Evolutionary conservation across 768 basidiomycete species (phyloP).

Genomic region (Boletus rubropictus): DNA sequence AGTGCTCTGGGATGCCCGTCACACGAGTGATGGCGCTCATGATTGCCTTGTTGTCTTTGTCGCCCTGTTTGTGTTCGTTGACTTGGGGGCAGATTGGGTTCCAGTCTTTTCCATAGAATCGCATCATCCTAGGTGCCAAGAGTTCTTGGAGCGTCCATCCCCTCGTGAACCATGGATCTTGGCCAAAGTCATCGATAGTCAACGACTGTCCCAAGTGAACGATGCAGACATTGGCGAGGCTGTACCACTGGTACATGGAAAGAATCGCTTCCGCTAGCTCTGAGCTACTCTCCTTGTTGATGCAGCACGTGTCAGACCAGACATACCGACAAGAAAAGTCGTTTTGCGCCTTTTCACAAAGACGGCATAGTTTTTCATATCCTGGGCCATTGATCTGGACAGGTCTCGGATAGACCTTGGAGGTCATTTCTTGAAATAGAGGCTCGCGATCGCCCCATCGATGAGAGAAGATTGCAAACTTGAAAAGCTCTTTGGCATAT

Average conservation of each 20-base stretch:
- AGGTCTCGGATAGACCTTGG: neutral
- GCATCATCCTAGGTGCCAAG: constrained; percentile 3
- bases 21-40: constrained; percentile 2
- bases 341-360: constrained; percentile 4
- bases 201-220: constrained; percentile 10
- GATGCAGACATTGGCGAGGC: too few relatives aligned
- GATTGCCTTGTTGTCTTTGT: constrained; percentile 6
- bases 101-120: constrained; percentile 15
- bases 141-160: constrained; percentile 16
- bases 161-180: constrained; percentile 12
- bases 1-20: neutral
- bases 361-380: constrained; percentile 8
- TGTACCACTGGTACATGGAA: constrained; percentile 16
- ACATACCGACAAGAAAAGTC: constrained; percentile 8
- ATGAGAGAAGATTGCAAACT: constrained; percentile 10
- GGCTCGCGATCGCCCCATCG: too few relatives aligned
- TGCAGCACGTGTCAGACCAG: constrained; percentile 13
- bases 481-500: constrained; percentile 6
- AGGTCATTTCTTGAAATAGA: constrained; percentile 1
- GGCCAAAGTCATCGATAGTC: constrained; percentile 13
- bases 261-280: constrained; percentile 11
- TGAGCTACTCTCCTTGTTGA: constrained; percentile 11
- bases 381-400: constrained; percentile 1
- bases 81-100: constrained; percentile 1
- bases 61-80: neutral